Evolutionary conservation across 1,284 basidiomycete genomes (phyloP).

Genomic region (Peniophora sp.): DNA sequence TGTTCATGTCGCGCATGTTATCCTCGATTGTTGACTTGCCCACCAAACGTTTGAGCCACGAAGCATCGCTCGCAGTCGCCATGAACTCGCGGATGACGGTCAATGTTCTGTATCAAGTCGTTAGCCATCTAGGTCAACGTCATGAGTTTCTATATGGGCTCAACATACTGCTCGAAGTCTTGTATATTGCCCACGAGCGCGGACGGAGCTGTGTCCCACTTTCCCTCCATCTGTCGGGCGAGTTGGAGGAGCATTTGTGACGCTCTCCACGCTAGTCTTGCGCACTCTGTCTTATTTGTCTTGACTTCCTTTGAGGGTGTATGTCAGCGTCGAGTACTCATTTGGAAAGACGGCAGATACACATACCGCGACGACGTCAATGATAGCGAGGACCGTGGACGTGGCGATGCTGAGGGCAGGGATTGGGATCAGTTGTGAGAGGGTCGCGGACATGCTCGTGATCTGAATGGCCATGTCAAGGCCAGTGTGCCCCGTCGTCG

Average conservation of each 20-base stretch:
- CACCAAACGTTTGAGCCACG: constrained; percentile 33
- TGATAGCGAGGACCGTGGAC: constrained; percentile 32
- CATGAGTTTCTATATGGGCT: background rate
- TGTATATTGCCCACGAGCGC: constrained; percentile 33
- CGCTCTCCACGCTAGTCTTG: constrained; percentile 34
- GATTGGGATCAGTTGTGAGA: constrained; percentile 27
- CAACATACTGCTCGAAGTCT: constrained; percentile 33
- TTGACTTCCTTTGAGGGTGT: constrained; percentile 1
- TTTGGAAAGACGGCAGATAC: background rate
- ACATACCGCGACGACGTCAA: constrained; percentile 39
- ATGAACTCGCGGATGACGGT: constrained; percentile 32
- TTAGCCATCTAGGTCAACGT: background rate
- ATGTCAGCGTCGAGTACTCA: constrained; percentile 2
- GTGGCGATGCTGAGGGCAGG: constrained; percentile 35
- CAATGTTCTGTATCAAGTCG: constrained; percentile 22
- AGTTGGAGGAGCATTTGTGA: constrained; percentile 37
- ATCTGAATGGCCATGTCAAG: constrained; percentile 11
- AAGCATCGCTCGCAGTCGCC: constrained; percentile 27
- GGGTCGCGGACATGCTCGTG: constrained; percentile 13
- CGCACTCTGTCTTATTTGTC: constrained; percentile 33
- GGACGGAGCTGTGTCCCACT: constrained; percentile 36
- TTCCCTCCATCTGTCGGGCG: constrained; percentile 37
- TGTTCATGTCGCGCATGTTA: constrained; percentile 25
- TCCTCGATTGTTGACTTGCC: constrained; percentile 31
- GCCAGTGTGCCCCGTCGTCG: constrained; percentile 6